These are phyloP conservation scores for Neofusicoccum ribis DNA, from an alignment of 2,329 filamentous ascomycete genomes.

Conservation along the genomic window DNA sequence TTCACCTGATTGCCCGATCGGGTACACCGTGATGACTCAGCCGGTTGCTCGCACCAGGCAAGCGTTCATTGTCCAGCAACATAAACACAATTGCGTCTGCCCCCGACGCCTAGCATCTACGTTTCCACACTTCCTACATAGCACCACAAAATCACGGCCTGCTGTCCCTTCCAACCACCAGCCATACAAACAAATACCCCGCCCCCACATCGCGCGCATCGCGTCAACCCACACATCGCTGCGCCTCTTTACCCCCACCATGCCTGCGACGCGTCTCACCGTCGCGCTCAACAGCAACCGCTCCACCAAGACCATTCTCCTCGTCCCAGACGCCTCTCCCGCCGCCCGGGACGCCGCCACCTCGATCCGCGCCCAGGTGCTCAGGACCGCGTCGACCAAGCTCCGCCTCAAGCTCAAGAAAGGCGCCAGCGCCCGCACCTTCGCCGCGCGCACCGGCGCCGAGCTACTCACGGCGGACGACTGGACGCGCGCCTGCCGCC, in stretches of 20 bases:
- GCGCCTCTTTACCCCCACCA: background rate
- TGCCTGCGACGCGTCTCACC: conserved; percentile 28
- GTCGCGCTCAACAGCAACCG: conserved; percentile 35
- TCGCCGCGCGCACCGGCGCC: conserved; percentile 28
- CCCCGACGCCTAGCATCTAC: too few relatives aligned
- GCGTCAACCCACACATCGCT: background rate
- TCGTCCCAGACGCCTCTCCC: conserved; percentile 27
- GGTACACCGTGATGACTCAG: background rate
- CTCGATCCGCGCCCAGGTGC: conserved; percentile 29
- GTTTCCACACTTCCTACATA: too few relatives aligned
- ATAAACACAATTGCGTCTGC: too few relatives aligned
- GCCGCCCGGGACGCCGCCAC: conserved; percentile 23
- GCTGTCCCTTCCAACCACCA: too few relatives aligned
- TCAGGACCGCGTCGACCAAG: conserved; percentile 34
- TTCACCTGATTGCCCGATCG: background rate
- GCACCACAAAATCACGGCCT: too few relatives aligned
- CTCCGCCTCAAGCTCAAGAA: conserved; percentile 31
- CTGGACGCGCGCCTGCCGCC: conserved; percentile 27
- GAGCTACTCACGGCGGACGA: conserved; percentile 31
- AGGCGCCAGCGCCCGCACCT: conserved; percentile 26
- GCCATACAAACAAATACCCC: background rate
- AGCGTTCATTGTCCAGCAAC: too few relatives aligned
- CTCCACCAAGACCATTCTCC: conserved; percentile 30
- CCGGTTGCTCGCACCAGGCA: background rate
- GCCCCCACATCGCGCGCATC: background rate